Conservation (phyloP, 306 rosid genomes). For the Quercus rubra region DNA sequence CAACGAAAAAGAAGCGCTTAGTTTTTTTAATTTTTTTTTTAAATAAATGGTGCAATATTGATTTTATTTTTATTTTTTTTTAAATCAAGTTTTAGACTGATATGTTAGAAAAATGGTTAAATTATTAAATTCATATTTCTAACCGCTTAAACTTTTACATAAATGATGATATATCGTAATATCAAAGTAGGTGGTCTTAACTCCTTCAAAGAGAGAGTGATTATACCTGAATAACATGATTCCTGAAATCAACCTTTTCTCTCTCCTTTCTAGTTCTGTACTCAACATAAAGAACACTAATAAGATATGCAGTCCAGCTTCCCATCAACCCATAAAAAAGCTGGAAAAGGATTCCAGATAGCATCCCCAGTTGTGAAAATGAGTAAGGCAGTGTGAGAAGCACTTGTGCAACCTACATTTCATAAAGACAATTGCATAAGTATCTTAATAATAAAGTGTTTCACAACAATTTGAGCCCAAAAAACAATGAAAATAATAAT, state of each 20-base stretch:
- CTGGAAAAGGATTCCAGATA: conserved; percentile 89
- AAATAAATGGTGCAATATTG: no score
- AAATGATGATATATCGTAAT: no score
- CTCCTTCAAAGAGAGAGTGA: not conserved
- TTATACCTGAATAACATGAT: conserved; percentile 88
- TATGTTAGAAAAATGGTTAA: no score
- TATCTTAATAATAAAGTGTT: not conserved
- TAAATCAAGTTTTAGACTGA: not conserved
- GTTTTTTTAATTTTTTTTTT: no score
- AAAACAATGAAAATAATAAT: not conserved
- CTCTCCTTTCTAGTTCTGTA: conserved; percentile 96
- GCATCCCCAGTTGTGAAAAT: conserved; percentile 92
- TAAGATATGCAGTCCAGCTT: conserved; percentile 99
- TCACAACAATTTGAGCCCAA: not conserved
- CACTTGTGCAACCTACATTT: conserved; percentile 92
- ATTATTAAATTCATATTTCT: no score
- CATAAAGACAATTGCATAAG: conserved; percentile 3
- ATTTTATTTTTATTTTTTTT: no score
- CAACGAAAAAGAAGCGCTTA: not conserved
- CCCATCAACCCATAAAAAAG: conserved; percentile 94
- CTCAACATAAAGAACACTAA: conserved; percentile 87
- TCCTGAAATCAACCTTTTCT: conserved; percentile 91
- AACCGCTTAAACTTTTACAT: no score
- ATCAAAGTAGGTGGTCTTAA: no score
- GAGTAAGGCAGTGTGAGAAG: conserved; percentile 94